Conservation (phyloP, 306 rosid genomes). For the Rosa rugosa region DNA sequence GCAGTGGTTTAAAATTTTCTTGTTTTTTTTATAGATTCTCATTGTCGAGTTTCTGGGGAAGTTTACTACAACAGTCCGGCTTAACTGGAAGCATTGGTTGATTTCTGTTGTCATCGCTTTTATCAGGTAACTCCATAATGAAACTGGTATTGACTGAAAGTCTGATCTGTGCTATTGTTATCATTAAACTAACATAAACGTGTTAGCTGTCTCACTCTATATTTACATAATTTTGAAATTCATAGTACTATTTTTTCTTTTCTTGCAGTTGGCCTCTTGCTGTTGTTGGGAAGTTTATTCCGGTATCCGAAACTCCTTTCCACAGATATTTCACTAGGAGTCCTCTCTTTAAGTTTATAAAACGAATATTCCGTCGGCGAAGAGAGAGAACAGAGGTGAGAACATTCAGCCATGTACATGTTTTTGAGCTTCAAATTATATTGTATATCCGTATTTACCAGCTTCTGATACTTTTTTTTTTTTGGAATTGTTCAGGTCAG, state of each 20-base stretch:
- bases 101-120: slow-evolving; percentile 64
- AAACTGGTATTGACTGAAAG: not conserved
- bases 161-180: not conserved
- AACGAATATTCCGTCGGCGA: slow-evolving; percentile 11
- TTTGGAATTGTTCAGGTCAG: slow-evolving; percentile 2
- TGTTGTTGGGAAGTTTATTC: slow-evolving; percentile 68
- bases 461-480: not conserved
- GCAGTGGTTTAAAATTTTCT: not conserved
- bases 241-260: not conserved
- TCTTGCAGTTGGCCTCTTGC: slow-evolving; percentile 91
- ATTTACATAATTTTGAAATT: not conserved
- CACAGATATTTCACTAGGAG: slow-evolving; percentile 19
- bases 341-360: slow-evolving; percentile 15
- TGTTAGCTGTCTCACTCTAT: not conserved
- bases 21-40: slow-evolving; percentile 43
- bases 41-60: slow-evolving; percentile 80
- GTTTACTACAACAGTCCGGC: slow-evolving; percentile 61
- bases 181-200: not conserved
- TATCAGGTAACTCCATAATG: slow-evolving; percentile 52
- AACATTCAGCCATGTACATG: not conserved
- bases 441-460: not conserved
- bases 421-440: not conserved
- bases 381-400: slow-evolving; percentile 16
- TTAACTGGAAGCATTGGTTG: slow-evolving; percentile 77
- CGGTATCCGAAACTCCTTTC: slow-evolving; percentile 47